phyloP scores from a whole-genome alignment of 1,284 basidiomycete species.

The Boletus sp. region DNA sequence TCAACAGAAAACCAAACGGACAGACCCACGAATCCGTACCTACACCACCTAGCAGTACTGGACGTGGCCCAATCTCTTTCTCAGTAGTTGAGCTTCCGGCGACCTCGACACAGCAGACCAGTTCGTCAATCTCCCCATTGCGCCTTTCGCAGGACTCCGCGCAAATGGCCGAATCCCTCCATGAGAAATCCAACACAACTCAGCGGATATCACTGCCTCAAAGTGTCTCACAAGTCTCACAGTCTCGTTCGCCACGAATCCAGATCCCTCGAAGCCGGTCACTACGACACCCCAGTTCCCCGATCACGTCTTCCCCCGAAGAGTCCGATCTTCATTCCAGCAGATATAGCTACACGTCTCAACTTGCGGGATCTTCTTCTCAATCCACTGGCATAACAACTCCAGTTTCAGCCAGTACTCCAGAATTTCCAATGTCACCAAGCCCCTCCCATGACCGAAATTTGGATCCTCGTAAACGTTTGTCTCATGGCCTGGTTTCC shows the following conservation, averaged over 20 bases:
- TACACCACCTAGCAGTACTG: neutral
- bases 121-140: neutral
- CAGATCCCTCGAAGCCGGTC: constrained; percentile 16
- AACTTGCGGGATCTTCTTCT: neutral
- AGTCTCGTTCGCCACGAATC: constrained; percentile 12
- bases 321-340: constrained; percentile 8
- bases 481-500: neutral
- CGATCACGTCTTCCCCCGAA: constrained; percentile 20
- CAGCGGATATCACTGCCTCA: constrained; percentile 8
- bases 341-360: constrained; percentile 11
- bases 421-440: constrained; percentile 3
- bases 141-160: constrained; percentile 7
- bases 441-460: neutral
- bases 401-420: constrained; percentile 7
- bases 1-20: neutral
- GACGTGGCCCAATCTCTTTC: constrained; percentile 1
- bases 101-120: neutral
- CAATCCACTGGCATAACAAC: constrained; percentile 3
- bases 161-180: constrained; percentile 1
- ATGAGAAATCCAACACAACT: neutral
- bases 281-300: constrained; percentile 11
- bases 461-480: neutral
- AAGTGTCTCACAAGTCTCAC: neutral
- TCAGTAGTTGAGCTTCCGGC: neutral
- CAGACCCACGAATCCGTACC: neutral